Evolutionary conservation across 352 stramenopile genomes (phyloP).

Genomic region (Phytophthora aleatoria): DNA sequence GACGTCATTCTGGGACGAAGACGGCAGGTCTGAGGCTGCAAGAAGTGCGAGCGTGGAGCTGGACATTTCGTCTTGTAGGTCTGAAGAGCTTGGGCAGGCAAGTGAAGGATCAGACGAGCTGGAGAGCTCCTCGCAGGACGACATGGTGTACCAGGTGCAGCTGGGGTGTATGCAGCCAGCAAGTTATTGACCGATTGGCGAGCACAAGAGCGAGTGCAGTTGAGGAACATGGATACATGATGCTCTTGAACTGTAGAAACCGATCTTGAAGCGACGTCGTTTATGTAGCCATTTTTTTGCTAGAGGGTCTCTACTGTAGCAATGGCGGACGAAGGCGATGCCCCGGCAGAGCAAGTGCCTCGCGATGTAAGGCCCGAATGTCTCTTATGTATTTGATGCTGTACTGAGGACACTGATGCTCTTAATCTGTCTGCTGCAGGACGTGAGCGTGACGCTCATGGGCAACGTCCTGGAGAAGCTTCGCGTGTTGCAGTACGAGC

Average conservation of each 20-base stretch:
- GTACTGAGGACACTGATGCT: not conserved
- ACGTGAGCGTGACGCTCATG: conserved; percentile 82
- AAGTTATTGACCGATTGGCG: conserved; percentile 8
- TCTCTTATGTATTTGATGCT: not conserved
- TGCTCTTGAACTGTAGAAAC: conserved; percentile 11
- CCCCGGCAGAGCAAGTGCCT: conserved; percentile 19
- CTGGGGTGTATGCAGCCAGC: not conserved
- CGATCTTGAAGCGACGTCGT: conserved; percentile 36
- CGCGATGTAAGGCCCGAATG: conserved; percentile 14
- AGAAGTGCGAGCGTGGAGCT: conserved; percentile 29
- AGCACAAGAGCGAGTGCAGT: conserved; percentile 22
- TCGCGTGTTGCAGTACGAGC: conserved; percentile 78
- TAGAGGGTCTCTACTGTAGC: not conserved
- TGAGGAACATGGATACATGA: conserved; percentile 16
- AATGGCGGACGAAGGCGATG: conserved; percentile 31
- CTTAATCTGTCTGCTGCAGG: conserved; percentile 34
- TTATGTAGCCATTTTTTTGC: conserved; percentile 7
- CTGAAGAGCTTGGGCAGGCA: conserved; percentile 12
- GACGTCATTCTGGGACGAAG: conserved; percentile 24
- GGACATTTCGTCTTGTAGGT: conserved; percentile 29
- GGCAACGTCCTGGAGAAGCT: conserved; percentile 87
- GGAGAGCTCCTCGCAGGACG: conserved; percentile 28
- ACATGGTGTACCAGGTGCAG: conserved; percentile 8
- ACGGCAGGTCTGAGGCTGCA: conserved; percentile 20
- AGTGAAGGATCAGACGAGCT: conserved; percentile 11